Evolutionary conservation across 805 yeast species (phyloP).

Genomic region (Blastobotrys mokoenaii): DNA sequence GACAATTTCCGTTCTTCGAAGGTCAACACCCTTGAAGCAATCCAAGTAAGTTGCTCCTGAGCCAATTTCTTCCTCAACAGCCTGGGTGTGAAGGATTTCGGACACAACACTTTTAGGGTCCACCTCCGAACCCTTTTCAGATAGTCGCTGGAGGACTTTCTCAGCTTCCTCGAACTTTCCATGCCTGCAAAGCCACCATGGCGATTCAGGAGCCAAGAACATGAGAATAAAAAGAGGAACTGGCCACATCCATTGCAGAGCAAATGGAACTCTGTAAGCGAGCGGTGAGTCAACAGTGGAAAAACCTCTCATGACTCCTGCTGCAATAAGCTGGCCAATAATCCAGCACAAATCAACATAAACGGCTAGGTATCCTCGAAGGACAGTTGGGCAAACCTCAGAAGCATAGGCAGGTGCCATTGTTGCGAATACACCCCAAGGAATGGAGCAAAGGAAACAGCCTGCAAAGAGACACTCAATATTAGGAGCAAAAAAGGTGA

Average conservation of each 20-base stretch:
- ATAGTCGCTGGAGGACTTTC: slow-evolving; percentile 32
- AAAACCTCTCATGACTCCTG: slow-evolving; percentile 41
- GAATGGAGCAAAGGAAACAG: slow-evolving; percentile 31
- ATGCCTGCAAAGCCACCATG: slow-evolving; percentile 45
- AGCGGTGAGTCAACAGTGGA: slow-evolving; percentile 19
- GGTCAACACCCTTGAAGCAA: slow-evolving; percentile 39
- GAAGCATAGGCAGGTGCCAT: slow-evolving; percentile 44
- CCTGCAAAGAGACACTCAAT: slow-evolving; percentile 38
- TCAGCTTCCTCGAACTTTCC: slow-evolving; percentile 37
- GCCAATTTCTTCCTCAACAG: slow-evolving; percentile 21
- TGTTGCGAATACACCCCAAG: slow-evolving; percentile 47
- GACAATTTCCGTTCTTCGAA: slow-evolving; percentile 45
- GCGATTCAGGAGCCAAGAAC: slow-evolving; percentile 45
- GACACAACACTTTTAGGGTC: slow-evolving; percentile 34
- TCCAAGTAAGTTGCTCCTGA: slow-evolving; percentile 24
- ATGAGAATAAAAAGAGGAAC: slow-evolving; percentile 33
- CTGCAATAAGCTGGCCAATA: slow-evolving; percentile 46
- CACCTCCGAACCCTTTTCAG: slow-evolving; percentile 30
- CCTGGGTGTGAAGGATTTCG: slow-evolving; percentile 38
- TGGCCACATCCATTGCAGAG: slow-evolving; percentile 55
- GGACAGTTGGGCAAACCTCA: slow-evolving; percentile 44
- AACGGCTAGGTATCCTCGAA: slow-evolving; percentile 42
- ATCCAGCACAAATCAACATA: slow-evolving; percentile 46
- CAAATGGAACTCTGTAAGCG: slow-evolving; percentile 47
- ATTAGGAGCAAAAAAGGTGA: slow-evolving; percentile 38